Evolutionary conservation across 139 green algal genomes (phyloP).

Genomic region (Pseudopediastrum boryanum): DNA sequence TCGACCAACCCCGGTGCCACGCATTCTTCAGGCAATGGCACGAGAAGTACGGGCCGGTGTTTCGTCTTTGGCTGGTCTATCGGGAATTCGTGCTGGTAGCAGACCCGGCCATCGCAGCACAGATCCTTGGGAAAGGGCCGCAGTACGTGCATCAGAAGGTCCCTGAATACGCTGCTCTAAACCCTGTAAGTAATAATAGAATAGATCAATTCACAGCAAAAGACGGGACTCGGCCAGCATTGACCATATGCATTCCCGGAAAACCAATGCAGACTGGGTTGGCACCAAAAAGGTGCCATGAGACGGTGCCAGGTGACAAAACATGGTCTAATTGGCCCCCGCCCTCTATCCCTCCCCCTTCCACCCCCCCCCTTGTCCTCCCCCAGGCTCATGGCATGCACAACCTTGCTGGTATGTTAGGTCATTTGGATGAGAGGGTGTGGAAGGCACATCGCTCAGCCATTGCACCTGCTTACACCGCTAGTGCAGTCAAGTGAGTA

Average conservation of each 20-base stretch:
- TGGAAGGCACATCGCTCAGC: constrained; percentile 7
- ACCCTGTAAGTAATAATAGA: constrained; percentile 15
- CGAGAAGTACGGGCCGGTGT: constrained; percentile 11
- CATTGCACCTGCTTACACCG: constrained; percentile 5
- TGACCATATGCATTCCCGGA: too few species aligned
- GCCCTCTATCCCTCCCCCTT: too few species aligned
- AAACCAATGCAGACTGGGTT: too few species aligned
- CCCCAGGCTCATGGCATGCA: constrained; percentile 29
- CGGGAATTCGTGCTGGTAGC: constrained; percentile 18
- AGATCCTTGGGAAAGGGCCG: constrained; percentile 11
- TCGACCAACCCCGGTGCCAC: background rate
- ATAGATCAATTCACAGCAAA: too few species aligned
- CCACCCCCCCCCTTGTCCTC: too few species aligned
- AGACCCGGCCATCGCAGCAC: constrained; percentile 4
- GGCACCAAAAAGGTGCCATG: too few species aligned
- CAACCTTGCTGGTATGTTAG: constrained; percentile 19
- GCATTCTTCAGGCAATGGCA: constrained; percentile 20
- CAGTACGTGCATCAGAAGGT: constrained; percentile 10
- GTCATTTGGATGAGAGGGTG: constrained; percentile 14
- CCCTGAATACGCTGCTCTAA: constrained; percentile 26
- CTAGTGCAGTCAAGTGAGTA: constrained; percentile 25
- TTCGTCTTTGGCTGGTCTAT: constrained; percentile 9
- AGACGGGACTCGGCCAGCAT: too few species aligned
- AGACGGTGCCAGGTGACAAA: too few species aligned
- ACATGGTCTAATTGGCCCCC: too few species aligned